phyloP scores from a whole-genome alignment of 768 basidiomycete species.

The Artomyces pyxidatus region DNA sequence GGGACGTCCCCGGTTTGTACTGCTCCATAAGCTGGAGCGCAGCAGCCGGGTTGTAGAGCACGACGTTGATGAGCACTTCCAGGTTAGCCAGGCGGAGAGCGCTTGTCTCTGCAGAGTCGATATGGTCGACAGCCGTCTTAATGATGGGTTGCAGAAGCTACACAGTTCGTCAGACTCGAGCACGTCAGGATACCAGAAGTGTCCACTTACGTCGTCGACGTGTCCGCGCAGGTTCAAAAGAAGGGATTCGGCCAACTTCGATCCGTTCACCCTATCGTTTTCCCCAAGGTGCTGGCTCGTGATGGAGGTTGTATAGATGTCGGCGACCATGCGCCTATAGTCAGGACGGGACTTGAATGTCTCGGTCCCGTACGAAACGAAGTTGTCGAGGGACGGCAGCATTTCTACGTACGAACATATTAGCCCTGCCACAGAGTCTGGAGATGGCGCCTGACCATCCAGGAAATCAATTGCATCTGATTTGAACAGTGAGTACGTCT shows the following conservation, averaged over 20 bases:
- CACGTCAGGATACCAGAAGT: slow-evolving; percentile 4
- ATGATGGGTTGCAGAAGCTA: slow-evolving; percentile 64
- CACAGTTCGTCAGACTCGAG: background rate
- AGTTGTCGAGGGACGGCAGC: slow-evolving; percentile 84
- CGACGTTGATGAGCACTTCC: slow-evolving; percentile 73
- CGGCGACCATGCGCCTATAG: slow-evolving; percentile 73
- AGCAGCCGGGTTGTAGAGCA: slow-evolving; percentile 77
- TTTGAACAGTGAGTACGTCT: slow-evolving; percentile 79
- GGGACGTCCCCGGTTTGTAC: slow-evolving; percentile 48
- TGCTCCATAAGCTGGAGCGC: slow-evolving; percentile 69
- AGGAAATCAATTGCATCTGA: slow-evolving; percentile 79
- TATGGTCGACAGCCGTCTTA: slow-evolving; percentile 45
- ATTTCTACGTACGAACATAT: too few relatives aligned
- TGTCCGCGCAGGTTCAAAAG: slow-evolving; percentile 72
- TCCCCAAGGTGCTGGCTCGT: slow-evolving; percentile 69
- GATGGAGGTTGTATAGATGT: slow-evolving; percentile 75
- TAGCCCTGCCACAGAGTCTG: too few relatives aligned
- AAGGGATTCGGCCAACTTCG: slow-evolving; percentile 77
- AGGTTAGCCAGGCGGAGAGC: slow-evolving; percentile 70
- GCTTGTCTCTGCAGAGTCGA: slow-evolving; percentile 56
- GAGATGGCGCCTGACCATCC: slow-evolving; percentile 43
- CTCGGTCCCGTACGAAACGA: slow-evolving; percentile 76
- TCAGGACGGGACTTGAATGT: slow-evolving; percentile 63
- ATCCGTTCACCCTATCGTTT: slow-evolving; percentile 75
- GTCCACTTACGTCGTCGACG: slow-evolving; percentile 60